phyloP scores from a whole-genome alignment of 2,329 filamentous ascomycete species.

The Pestalotiopsis sp. region DNA sequence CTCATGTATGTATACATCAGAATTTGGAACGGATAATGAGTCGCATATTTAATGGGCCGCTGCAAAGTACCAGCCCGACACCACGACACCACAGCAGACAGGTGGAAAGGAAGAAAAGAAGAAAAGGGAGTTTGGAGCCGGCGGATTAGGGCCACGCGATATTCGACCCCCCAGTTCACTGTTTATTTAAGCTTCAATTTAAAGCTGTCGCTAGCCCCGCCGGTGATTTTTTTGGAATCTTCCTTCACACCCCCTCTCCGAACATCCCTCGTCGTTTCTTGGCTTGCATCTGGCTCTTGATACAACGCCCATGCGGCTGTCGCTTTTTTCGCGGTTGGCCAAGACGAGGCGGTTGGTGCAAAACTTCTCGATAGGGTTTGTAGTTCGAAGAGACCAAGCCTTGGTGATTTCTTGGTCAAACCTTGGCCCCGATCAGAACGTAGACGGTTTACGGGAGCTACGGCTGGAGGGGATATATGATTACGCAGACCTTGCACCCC shows the following conservation, averaged over 20 bases:
- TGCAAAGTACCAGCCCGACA: too few species aligned
- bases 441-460: neutral
- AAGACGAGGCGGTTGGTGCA: neutral
- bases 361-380: neutral
- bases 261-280: neutral
- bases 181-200: constrained; percentile 5
- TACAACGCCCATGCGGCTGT: neutral
- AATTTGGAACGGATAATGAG: too few species aligned
- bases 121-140: neutral
- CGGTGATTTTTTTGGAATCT: neutral
- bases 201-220: constrained; percentile 3
- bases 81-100: too few species aligned
- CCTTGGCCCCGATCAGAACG: neutral
- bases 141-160: neutral
- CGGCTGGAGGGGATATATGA: neutral
- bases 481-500: neutral
- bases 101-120: neutral
- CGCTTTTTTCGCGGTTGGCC: neutral
- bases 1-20: too few species aligned
- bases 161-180: neutral
- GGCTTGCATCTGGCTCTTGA: neutral
- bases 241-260: neutral
- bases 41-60: too few species aligned
- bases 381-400: too few species aligned
- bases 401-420: neutral